Evolutionary conservation across 768 basidiomycete genomes (phyloP).

Genomic region (Phanerochaete sordida): DNA sequence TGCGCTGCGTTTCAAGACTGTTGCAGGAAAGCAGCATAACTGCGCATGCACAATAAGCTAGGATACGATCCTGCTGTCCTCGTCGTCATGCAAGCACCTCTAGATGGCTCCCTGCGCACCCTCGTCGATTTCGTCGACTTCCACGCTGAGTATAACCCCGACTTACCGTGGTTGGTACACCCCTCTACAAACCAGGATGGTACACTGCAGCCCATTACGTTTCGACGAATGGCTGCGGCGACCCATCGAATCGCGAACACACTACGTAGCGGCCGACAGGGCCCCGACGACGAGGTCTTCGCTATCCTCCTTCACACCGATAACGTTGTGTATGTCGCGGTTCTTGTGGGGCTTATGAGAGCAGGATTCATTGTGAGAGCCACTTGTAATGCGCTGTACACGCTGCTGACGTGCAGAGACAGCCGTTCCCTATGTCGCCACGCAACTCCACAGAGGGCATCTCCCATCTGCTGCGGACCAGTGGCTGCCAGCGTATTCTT

Average conservation of each 20-base stretch:
- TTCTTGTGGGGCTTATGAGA: neutral
- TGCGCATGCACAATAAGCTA: too few relatives aligned
- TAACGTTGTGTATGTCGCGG: neutral
- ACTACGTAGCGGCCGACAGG: neutral
- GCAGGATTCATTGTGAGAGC: slow-evolving; percentile 6
- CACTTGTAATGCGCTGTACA: neutral
- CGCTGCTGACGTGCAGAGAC: too few relatives aligned
- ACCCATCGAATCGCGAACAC: slow-evolving; percentile 4
- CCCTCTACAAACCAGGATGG: neutral
- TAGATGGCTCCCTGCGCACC: slow-evolving; percentile 3
- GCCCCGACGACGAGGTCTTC: slow-evolving; percentile 1
- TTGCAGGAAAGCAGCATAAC: too few relatives aligned
- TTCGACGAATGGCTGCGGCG: neutral
- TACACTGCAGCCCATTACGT: neutral
- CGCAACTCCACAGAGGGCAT: slow-evolving; percentile 34
- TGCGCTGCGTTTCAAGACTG: too few relatives aligned
- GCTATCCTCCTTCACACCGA: slow-evolving; percentile 7
- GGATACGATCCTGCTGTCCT: too few relatives aligned
- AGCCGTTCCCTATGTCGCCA: slow-evolving; percentile 35
- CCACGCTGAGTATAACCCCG: slow-evolving; percentile 2
- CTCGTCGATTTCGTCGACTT: slow-evolving; percentile 10
- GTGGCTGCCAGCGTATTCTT: slow-evolving; percentile 36
- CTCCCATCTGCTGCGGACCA: slow-evolving; percentile 31
- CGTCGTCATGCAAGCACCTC: too few relatives aligned
- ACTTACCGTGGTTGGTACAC: neutral